phyloP scores from a whole-genome alignment of 129 eudicot genomes.

The Helianthus tuberosus region DNA sequence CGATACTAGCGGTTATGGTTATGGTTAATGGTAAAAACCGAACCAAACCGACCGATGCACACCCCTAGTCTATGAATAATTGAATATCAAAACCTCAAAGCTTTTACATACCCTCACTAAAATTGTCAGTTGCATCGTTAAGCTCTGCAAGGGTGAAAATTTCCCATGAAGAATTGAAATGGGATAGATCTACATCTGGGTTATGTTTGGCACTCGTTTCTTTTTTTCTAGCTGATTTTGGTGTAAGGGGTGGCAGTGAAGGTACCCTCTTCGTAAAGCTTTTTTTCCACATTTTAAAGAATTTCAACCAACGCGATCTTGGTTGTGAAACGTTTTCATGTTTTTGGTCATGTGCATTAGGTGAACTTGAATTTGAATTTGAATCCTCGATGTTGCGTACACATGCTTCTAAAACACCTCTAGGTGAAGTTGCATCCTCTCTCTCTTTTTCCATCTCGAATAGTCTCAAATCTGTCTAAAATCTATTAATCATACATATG shows the following conservation, averaged over 20 bases:
- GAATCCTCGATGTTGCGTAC: constrained; percentile 37
- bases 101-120: constrained; percentile 52
- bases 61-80: not conserved
- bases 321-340: constrained; percentile 28
- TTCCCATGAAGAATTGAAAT: constrained; percentile 60
- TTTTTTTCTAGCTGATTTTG: constrained; percentile 45
- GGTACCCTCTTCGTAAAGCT: constrained; percentile 46
- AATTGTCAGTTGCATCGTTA: constrained; percentile 55
- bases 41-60: no score
- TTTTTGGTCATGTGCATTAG: constrained; percentile 23
- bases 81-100: not conserved
- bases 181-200: constrained; percentile 36
- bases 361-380: constrained; percentile 41
- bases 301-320: constrained; percentile 57
- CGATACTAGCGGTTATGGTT: no score
- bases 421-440: constrained; percentile 48
- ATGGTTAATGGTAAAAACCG: no score
- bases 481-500: constrained; percentile 18
- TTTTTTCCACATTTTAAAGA: constrained; percentile 56
- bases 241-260: constrained; percentile 44
- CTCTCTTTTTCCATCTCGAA: constrained; percentile 58
- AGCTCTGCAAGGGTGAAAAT: constrained; percentile 58
- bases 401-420: constrained; percentile 61
- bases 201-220: constrained; percentile 36
- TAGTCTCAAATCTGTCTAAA: constrained; percentile 61